Base-by-base conservation (phyloP, 345 rosid species). In the Nephelium lappaceum region DNA sequence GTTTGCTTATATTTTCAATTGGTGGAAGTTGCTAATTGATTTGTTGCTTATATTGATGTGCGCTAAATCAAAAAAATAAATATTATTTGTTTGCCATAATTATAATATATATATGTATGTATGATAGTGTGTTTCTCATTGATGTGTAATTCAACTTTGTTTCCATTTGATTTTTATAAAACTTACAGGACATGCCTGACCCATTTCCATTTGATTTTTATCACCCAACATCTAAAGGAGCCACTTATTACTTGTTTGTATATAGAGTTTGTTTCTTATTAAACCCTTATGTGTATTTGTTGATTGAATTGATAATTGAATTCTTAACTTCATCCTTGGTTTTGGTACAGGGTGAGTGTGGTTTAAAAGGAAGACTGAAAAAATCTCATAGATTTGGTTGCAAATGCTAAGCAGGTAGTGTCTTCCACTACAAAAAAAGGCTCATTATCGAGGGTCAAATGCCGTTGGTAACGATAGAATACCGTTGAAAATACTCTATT, bases 291-390 rank as follows among this genome's bases (percentile, higher is more conserved):
- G 67, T 23, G n/a, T 72, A 9, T 47, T 31, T 18, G 6, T 10
- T 58, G 21, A 25, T 62, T 19, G 39, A 15, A 45, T 8, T 21
- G 23, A 38, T 42, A 1, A 38, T 16, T 9, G 21, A 27, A 16
- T 16, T 73, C 39, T 49, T 38, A 5, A 19, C 12, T 3, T 14
- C 39, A 42, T 57, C 31, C 7, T 79, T 53, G 67, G 67, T 49
- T 70, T 75, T 49, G 70, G 75, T 81, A 71, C 90, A 95, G 97
- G 99, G 89, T 87, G 83, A 94, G 92, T 77, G 88, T 89, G 23
- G 81, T 93, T 57, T 97, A 96, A 80, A 89, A 92, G 83, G 92
- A 82, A 80, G 98, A 92, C 77, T 93, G 98, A 97, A 93, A 87
- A 85, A 85, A 88, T 55, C 79, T 94, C 9, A 71, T 90, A 60